Percentiles rank a stretch among this genome's conserved stretches.
phyloP scores from a whole-genome alignment of 2,329 filamentous ascomycete genomes.

The Teratosphaeria zuluensis region DNA sequence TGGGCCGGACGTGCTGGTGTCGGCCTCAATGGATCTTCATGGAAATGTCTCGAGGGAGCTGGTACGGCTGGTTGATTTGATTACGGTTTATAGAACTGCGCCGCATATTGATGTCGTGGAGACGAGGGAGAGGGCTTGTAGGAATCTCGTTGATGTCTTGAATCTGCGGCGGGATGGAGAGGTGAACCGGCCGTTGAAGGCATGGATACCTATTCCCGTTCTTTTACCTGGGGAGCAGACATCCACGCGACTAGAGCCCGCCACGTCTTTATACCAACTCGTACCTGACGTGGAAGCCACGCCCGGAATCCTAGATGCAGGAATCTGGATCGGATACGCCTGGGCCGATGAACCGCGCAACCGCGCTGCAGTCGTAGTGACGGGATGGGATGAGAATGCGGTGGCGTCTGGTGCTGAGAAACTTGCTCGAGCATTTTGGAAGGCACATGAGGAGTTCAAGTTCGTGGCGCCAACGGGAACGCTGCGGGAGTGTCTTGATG shows the following conservation, averaged over 20 bases:
- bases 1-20: slow-evolving; percentile 9
- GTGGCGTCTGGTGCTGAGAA: slow-evolving; percentile 8
- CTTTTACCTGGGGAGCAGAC: slow-evolving; percentile 13
- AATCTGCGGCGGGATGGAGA: too few relatives aligned
- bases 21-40: slow-evolving; percentile 14
- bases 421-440: slow-evolving; percentile 11
- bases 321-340: slow-evolving; percentile 14
- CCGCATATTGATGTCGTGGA: slow-evolving; percentile 12
- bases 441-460: slow-evolving; percentile 9
- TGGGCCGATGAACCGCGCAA: slow-evolving; percentile 14
- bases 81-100: slow-evolving; percentile 12
- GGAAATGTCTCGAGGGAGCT: slow-evolving; percentile 12
- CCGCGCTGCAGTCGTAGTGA: slow-evolving; percentile 12
- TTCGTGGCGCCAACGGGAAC: slow-evolving; percentile 12
- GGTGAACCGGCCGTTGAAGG: slow-evolving; percentile 8
- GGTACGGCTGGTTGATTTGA: slow-evolving; percentile 8
- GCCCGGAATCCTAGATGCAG: slow-evolving; percentile 10
- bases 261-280: slow-evolving; percentile 9
- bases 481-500: slow-evolving; percentile 10
- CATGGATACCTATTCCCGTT: slow-evolving; percentile 12
- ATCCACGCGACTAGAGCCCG: slow-evolving; percentile 11
- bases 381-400: slow-evolving; percentile 8
- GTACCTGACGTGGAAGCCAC: slow-evolving; percentile 7
- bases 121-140: slow-evolving; percentile 10
- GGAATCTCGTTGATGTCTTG: slow-evolving; percentile 7